Evolutionary conservation across 1,139 yeast genomes (phyloP), one percentile per base, ranked within the genome.

Genomic region (Yamadazyma blattariae): DNA sequence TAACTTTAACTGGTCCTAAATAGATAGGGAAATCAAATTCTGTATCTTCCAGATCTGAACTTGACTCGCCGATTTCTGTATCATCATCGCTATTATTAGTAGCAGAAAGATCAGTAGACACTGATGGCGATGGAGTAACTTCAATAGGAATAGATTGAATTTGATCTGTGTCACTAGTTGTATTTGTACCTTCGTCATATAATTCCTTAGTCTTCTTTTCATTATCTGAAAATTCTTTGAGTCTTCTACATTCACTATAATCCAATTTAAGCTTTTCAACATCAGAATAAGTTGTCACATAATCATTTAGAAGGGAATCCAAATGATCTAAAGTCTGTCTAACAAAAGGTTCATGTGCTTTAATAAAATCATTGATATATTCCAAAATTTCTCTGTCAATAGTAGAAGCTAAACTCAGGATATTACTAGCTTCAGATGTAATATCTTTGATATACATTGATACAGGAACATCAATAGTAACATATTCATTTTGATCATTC

Each of bases 361-460:
- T 68, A 19, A 70, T 52, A 40, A 66, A 68, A 7, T 46, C 47
- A 8, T 70, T 64, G 13, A 70, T 47, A n/a, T 49, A 51, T 25
- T 61, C 67, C 39, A 69, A 50, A 1, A 69, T 64, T 27, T 59
- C 58, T 17, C 56, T 48, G 38, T 71, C 75, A 15, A 71, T 61
- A 5, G 54, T 50, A 1, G 66, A 49, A 1, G 74, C 70, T 33
- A 67, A 48, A 6, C 47, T 49, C 32, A 54, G 39, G 33, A 59
- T 42, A 1, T 46, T 42, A 25, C 48, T 49, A 2, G 70, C 52
- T 37, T 66, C 71, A 4, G 38, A 30, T 7, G 40, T 36, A 36
- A 54, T 33, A 16, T 51, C 53, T 11, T 46, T 37, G 21, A 48
- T 37, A 26, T 48, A 47, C 35, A 44, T 40, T 19, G 34, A 26